phyloP scores from a whole-genome alignment of 805 yeast genomes.

The Cyberlindnera suaveolens region DNA sequence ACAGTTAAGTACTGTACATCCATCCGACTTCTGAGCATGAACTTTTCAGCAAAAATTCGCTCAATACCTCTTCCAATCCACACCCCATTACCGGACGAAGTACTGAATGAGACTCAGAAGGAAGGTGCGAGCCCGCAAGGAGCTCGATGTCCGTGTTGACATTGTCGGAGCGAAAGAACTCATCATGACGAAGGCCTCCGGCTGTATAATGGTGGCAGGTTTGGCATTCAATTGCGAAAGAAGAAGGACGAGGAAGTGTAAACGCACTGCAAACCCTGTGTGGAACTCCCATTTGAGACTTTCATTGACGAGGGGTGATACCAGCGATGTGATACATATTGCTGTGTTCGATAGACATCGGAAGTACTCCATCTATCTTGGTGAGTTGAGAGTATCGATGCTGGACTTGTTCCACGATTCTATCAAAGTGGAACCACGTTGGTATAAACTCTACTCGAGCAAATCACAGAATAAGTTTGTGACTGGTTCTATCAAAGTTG shows the following conservation, averaged over 20 bases:
- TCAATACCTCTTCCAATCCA: too few species aligned
- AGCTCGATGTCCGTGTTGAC: constrained; percentile 16
- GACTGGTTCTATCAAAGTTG: constrained; percentile 41
- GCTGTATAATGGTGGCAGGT: constrained; percentile 19
- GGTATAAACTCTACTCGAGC: constrained; percentile 41
- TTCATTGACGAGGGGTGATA: constrained; percentile 4
- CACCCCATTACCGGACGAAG: not conserved
- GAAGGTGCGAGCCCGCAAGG: constrained; percentile 5
- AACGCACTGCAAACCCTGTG: constrained; percentile 18
- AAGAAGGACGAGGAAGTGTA: constrained; percentile 16
- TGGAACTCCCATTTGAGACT: constrained; percentile 18
- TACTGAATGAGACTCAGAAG: constrained; percentile 8
- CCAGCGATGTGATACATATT: constrained; percentile 15
- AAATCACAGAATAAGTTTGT: constrained; percentile 35
- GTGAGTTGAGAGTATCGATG: constrained; percentile 22
- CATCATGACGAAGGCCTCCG: constrained; percentile 12
- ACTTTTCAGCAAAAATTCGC: too few species aligned
- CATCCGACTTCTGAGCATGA: too few species aligned
- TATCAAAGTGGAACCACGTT: constrained; percentile 25
- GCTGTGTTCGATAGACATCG: constrained; percentile 24
- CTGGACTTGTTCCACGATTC: constrained; percentile 15
- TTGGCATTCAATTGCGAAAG: constrained; percentile 18
- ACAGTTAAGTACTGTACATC: too few species aligned
- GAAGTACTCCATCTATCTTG: constrained; percentile 22
- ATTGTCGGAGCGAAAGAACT: constrained; percentile 20